A percentile compares a stretch with the other conserved stretches of the same genome.
phyloP scores from a whole-genome alignment of 2,329 filamentous ascomycete species.

The Orbilia blumenaviensis region DNA sequence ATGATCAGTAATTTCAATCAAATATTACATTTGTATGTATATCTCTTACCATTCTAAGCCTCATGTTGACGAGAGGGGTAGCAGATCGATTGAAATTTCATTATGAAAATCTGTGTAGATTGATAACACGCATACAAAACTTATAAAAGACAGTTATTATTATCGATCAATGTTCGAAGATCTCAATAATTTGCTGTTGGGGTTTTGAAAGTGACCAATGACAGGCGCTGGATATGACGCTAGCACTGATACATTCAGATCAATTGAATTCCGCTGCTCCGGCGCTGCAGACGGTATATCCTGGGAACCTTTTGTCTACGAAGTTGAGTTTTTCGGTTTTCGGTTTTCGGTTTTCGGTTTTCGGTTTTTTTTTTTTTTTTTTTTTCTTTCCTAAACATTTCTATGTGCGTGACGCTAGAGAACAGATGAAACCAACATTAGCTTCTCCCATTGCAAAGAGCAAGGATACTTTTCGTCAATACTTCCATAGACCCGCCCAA shows the following conservation, averaged over 20 bases:
- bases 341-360: not conserved
- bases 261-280: not conserved
- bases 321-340: too few relatives aligned
- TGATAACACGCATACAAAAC: too few relatives aligned
- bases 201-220: not conserved
- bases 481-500: slow-evolving; percentile 9
- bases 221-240: not conserved
- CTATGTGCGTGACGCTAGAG: slow-evolving; percentile 6
- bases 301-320: too few relatives aligned
- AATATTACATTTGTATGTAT: too few relatives aligned
- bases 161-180: too few relatives aligned
- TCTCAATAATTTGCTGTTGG: not conserved
- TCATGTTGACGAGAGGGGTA: too few relatives aligned
- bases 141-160: too few relatives aligned
- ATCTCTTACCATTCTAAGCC: too few relatives aligned
- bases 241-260: not conserved
- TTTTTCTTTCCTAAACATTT: too few relatives aligned
- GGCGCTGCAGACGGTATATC: not conserved
- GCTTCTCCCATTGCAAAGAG: slow-evolving; percentile 13
- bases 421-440: slow-evolving; percentile 45
- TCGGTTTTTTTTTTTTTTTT: not conserved
- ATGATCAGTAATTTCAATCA: too few relatives aligned
- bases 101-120: too few relatives aligned
- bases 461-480: slow-evolving; percentile 13
- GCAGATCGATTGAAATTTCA: too few relatives aligned